These are phyloP conservation scores for Chytriomyces sp. DNA, from an alignment of 192 early-diverging fungal genomes.

Conservation along the genomic window DNA sequence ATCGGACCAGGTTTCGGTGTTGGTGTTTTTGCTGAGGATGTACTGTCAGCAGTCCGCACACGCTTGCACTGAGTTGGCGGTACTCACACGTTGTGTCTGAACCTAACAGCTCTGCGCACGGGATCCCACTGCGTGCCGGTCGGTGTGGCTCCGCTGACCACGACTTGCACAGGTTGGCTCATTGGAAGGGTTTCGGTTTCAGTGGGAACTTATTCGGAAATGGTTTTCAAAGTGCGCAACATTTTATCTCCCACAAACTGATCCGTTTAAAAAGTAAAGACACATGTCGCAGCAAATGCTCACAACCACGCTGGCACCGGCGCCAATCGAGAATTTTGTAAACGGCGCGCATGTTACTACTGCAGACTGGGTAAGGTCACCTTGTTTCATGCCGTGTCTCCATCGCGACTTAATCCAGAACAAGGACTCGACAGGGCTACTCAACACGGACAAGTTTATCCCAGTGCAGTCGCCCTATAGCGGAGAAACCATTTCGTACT, in stretches of 20 bases:
- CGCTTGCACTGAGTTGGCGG: neutral
- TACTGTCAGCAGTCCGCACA: neutral
- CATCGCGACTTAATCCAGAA: neutral
- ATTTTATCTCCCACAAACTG: too few relatives aligned
- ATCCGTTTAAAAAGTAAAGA: too few relatives aligned
- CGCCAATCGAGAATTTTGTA: slow-evolving; percentile 38
- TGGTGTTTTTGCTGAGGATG: neutral
- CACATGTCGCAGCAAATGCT: slow-evolving; percentile 1
- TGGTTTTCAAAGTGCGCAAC: too few relatives aligned
- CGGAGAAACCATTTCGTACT: slow-evolving; percentile 63
- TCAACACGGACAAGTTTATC: slow-evolving; percentile 38
- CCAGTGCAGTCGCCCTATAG: slow-evolving; percentile 70
- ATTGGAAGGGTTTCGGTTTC: too few relatives aligned
- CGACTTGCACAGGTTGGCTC: neutral
- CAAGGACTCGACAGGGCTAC: slow-evolving; percentile 10
- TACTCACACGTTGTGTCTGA: neutral
- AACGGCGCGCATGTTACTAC: slow-evolving; percentile 28
- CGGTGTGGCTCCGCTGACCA: neutral
- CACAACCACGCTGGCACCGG: neutral
- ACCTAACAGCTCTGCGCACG: neutral
- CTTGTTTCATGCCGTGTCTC: neutral
- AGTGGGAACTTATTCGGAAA: too few relatives aligned
- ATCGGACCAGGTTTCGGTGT: slow-evolving; percentile 15
- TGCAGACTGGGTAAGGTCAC: neutral
- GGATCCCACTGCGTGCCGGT: neutral